These are phyloP conservation scores for Asclepias syriaca DNA, from an alignment of 257 asterid genomes.

Conservation along the genomic window DNA sequence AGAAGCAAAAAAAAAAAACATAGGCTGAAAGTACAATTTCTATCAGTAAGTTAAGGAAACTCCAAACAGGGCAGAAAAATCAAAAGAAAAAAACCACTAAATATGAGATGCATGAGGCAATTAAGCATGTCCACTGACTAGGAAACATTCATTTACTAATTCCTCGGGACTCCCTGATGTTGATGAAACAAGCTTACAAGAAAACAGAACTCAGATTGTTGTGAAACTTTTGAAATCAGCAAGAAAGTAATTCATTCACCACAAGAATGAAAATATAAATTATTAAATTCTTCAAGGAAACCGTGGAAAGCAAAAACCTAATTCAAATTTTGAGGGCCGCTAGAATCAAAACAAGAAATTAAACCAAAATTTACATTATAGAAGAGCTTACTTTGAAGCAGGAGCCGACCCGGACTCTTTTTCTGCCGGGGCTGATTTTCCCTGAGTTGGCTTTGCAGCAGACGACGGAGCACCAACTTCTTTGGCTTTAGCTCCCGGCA, in stretches of 20 bases:
- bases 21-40: background rate
- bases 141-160: background rate
- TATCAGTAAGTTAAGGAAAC: background rate
- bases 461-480: slow-evolving; percentile 29
- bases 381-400: slow-evolving; percentile 54
- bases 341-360: background rate
- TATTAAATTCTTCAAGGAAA: background rate
- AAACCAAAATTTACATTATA: background rate
- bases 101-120: background rate
- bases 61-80: background rate
- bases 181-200: background rate
- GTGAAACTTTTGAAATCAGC: background rate
- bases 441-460: slow-evolving; percentile 33
- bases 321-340: no score
- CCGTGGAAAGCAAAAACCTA: background rate
- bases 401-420: slow-evolving; percentile 38
- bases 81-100: background rate
- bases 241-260: background rate
- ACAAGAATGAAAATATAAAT: background rate
- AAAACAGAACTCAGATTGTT: background rate
- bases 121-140: background rate
- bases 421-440: slow-evolving; percentile 29
- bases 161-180: background rate
- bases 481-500: slow-evolving; percentile 24
- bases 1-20: background rate